phyloP scores from a whole-genome alignment of 768 basidiomycete species.

The Trametopsis cervina region DNA sequence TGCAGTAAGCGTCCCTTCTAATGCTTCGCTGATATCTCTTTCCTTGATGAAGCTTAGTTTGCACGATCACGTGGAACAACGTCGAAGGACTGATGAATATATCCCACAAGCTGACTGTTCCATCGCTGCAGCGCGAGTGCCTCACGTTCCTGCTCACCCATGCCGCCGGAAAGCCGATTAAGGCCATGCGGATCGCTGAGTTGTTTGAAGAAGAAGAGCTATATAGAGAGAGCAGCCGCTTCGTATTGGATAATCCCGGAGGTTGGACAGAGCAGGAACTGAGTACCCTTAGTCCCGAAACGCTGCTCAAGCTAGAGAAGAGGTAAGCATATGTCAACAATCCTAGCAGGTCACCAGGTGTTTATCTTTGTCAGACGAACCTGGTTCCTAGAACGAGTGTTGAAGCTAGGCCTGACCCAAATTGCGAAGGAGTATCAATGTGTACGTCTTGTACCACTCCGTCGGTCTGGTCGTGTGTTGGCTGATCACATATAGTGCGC shows the following conservation, averaged over 20 bases:
- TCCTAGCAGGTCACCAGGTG: neutral
- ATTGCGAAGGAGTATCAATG: slow-evolving; percentile 96
- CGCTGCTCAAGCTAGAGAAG: slow-evolving; percentile 84
- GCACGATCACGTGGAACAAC: slow-evolving; percentile 93
- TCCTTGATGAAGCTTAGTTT: slow-evolving; percentile 54
- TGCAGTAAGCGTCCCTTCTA: neutral
- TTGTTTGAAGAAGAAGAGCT: slow-evolving; percentile 86
- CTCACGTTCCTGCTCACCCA: slow-evolving; percentile 85
- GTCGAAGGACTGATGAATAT: slow-evolving; percentile 90
- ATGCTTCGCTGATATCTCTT: slow-evolving; percentile 2
- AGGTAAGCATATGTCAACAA: slow-evolving; percentile 38
- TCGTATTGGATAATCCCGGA: slow-evolving; percentile 88
- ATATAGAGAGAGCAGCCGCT: slow-evolving; percentile 85
- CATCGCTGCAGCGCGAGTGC: slow-evolving; percentile 75
- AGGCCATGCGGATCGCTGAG: slow-evolving; percentile 89
- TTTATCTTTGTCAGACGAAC: slow-evolving; percentile 49
- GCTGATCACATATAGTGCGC: slow-evolving; percentile 62
- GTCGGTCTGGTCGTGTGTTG: neutral
- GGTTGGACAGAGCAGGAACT: slow-evolving; percentile 79
- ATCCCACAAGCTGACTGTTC: slow-evolving; percentile 81
- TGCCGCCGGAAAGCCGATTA: slow-evolving; percentile 88
- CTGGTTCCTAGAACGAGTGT: slow-evolving; percentile 92
- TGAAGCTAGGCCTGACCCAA: slow-evolving; percentile 82
- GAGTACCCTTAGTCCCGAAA: slow-evolving; percentile 74
- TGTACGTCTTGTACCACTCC: slow-evolving; percentile 36